Evolutionary conservation across 257 asterid species (phyloP), one percentile per base, ranked within the genome.

Genomic region (Pogostemon cablin): DNA sequence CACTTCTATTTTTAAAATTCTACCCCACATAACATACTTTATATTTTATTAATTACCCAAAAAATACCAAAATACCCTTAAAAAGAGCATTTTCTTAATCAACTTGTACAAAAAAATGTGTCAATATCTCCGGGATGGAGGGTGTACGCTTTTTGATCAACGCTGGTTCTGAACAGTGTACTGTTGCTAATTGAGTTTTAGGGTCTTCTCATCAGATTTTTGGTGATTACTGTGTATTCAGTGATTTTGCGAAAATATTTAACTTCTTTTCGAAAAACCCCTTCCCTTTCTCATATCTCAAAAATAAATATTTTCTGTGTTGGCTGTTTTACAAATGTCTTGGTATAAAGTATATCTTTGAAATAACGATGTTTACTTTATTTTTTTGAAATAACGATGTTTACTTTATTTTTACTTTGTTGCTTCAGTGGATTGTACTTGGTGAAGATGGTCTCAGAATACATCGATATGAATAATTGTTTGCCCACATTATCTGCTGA

Each of bases 381-480:
- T 52, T 12, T 40, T 54, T 75, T 25, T 25, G 32, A 25, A 25
- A 25, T 25, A 25, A 25, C 32, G 32, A 25, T 25, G 34, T 5
- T 63, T 73, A 73, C 59, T 75, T 68, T 34, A 66, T 52, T 12
- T 40, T 54, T 75, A 69, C n/a, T 10, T 77, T 72, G 7, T 53
- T 77, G 74, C 73, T 75, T 77, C 96, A 93, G 99, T 82, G 99
- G 99, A 80, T 80, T 93, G 74, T 85, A 90, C 77, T 83, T 93
- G 96, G 93, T 93, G 86, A 93, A 93, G 96, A 91, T 93, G 95
- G 44, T 93, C 74, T 85, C 98, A 43, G 99, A 93, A 54, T 93
- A 86, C 82, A 77, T 89, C 65, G 99, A 91, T 67, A 91, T 93
- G 90, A 86, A 83, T 74, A 81, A 81, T 69, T 81, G 72, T 81